Conservation (phyloP, 768 basidiomycete genomes). For the Zangia roseola region DNA sequence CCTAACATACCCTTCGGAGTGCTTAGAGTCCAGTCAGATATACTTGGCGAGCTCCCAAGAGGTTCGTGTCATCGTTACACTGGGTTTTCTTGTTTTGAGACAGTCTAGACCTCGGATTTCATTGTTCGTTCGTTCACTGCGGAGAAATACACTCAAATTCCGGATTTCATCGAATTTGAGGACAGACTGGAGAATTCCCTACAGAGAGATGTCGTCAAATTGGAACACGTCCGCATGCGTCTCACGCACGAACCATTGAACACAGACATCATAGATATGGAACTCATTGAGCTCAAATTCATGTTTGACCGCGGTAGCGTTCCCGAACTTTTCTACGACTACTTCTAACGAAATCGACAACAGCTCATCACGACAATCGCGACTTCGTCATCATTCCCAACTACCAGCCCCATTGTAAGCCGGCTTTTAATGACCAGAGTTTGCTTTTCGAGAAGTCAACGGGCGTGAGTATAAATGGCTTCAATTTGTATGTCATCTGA, state of each 20-base stretch:
- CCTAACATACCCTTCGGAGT: conserved; percentile 71
- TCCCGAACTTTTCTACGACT: not conserved
- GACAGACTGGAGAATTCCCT: conserved; percentile 80
- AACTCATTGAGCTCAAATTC: conserved; percentile 81
- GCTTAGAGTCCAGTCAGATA: conserved; percentile 76
- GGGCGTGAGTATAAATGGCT: conserved; percentile 47
- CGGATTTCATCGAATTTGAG: conserved; percentile 82
- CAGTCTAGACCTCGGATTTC: conserved; percentile 69
- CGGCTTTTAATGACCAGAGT: conserved; percentile 65
- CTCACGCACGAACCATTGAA: conserved; percentile 69
- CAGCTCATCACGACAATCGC: conserved; percentile 83
- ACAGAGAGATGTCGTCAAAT: conserved; percentile 76
- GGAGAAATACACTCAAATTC: conserved; percentile 89
- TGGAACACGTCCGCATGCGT: conserved; percentile 86
- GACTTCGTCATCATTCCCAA: conserved; percentile 78
- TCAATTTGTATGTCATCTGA: not conserved
- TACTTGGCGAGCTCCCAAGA: conserved; percentile 80
- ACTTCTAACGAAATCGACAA: conserved; percentile 7
- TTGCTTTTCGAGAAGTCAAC: conserved; percentile 60
- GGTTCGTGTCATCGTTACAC: conserved; percentile 37
- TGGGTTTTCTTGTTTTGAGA: conserved; percentile 6
- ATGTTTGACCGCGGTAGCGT: conserved; percentile 72
- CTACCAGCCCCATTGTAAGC: conserved; percentile 61
- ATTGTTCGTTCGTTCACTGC: conserved; percentile 72
- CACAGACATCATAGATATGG: conserved; percentile 75